phyloP scores from a whole-genome alignment of 805 yeast species.

The Helenozyma baotianmanensis region DNA sequence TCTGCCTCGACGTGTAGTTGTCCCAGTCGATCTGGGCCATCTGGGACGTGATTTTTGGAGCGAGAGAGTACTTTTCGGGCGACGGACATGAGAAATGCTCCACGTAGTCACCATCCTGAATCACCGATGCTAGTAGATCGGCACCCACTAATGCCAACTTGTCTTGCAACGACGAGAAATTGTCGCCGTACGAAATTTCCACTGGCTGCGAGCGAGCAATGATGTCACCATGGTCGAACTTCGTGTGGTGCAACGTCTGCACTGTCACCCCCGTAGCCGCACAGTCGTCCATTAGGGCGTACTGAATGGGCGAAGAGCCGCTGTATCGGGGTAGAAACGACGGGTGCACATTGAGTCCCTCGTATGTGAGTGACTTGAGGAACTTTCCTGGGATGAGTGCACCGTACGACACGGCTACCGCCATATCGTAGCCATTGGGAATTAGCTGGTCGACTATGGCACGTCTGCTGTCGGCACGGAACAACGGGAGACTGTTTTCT shows the following conservation, averaged over 20 bases:
- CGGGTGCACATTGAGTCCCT: conserved; percentile 91
- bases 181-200: conserved; percentile 39
- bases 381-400: conserved; percentile 65
- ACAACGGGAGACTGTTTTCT: conserved; percentile 28
- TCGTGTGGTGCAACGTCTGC: conserved; percentile 83
- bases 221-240: conserved; percentile 77
- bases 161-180: conserved; percentile 40
- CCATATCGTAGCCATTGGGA: conserved; percentile 45
- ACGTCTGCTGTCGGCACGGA: conserved; percentile 47
- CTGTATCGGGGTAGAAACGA: conserved; percentile 76
- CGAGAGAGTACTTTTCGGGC: conserved; percentile 43
- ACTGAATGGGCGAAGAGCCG: conserved; percentile 89
- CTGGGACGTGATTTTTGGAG: conserved; percentile 47
- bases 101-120: conserved; percentile 29
- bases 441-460: conserved; percentile 11
- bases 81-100: neutral
- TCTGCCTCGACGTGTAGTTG: conserved; percentile 25
- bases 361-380: conserved; percentile 43
- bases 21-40: conserved; percentile 49
- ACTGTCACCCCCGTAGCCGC: conserved; percentile 74
- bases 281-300: conserved; percentile 65
- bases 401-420: conserved; percentile 93
- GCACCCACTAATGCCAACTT: conserved; percentile 64
- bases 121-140: conserved; percentile 42
- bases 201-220: conserved; percentile 52